phyloP scores from a whole-genome alignment of 805 yeast genomes.

The Jamesozyma hellenica region DNA sequence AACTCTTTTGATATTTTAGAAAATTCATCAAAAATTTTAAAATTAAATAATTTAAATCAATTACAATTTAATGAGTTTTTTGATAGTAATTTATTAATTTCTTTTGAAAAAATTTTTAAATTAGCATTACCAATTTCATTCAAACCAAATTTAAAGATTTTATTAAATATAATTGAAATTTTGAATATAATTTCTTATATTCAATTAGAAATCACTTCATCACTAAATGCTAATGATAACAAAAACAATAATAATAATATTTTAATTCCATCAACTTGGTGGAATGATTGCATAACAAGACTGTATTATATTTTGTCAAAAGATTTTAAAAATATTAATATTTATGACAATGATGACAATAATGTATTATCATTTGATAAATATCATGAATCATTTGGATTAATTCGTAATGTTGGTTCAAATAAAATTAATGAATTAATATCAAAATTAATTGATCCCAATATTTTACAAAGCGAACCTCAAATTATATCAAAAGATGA shows the following conservation, averaged over 20 bases:
- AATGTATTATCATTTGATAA: conserved; percentile 5
- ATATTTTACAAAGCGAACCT: conserved; percentile 17
- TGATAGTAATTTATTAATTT: conserved; percentile 11
- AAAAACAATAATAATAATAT: not conserved
- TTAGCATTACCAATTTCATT: conserved; percentile 37
- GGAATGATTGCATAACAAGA: conserved; percentile 20
- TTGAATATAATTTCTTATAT: conserved; percentile 35
- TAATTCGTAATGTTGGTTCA: conserved; percentile 23
- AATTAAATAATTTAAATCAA: conserved; percentile 8
- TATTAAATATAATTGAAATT: conserved; percentile 45
- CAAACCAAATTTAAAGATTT: conserved; percentile 43
- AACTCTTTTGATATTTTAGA: conserved; percentile 52
- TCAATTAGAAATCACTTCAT: conserved; percentile 3
- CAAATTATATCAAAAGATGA: conserved; percentile 23
- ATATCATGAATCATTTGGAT: conserved; percentile 16
- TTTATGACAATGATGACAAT: not conserved
- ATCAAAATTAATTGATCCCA: conserved; percentile 13
- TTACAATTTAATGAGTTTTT: conserved; percentile 10
- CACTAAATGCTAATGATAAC: too few relatives aligned
- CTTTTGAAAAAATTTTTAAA: conserved; percentile 27
- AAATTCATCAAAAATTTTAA: conserved; percentile 27
- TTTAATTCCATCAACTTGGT: conserved; percentile 13
- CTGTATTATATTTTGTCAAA: conserved; percentile 18
- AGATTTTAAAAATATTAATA: conserved; percentile 7
- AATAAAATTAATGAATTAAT: conserved; percentile 18